Conservation (phyloP, 2,329 filamentous ascomycete species). For the Dactylellina sp. region DNA sequence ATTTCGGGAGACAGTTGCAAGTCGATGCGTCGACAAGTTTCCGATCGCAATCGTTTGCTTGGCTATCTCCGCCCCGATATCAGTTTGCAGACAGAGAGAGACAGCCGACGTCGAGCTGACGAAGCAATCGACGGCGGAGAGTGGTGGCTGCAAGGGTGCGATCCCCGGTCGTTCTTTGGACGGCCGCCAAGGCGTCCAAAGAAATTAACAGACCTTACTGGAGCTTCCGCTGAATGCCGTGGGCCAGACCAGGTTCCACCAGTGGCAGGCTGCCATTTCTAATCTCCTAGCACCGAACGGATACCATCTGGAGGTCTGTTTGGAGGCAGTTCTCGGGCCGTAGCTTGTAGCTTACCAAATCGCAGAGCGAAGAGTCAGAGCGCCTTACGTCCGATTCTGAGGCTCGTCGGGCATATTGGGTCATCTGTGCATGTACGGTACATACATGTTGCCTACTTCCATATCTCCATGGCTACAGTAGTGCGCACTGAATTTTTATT, state of each 20-base stretch:
- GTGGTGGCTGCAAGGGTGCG: slow-evolving; percentile 19
- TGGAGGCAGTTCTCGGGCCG: slow-evolving; percentile 40
- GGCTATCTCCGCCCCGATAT: slow-evolving; percentile 31
- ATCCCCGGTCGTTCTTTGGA: slow-evolving; percentile 25
- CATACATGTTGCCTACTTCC: neutral
- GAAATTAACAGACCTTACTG: slow-evolving; percentile 40
- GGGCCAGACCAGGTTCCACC: slow-evolving; percentile 35
- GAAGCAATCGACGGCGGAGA: slow-evolving; percentile 14
- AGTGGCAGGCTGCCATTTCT: slow-evolving; percentile 44
- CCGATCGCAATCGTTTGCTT: slow-evolving; percentile 13
- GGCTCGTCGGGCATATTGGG: slow-evolving; percentile 40
- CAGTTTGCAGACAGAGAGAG: neutral
- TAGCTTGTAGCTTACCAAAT: slow-evolving; percentile 55
- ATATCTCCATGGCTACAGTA: slow-evolving; percentile 30
- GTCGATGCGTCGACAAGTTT: slow-evolving; percentile 24
- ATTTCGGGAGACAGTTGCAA: slow-evolving; percentile 25
- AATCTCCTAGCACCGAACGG: slow-evolving; percentile 36
- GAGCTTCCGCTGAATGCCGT: slow-evolving; percentile 50
- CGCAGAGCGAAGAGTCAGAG: slow-evolving; percentile 22
- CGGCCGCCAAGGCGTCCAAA: slow-evolving; percentile 19
- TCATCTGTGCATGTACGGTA: slow-evolving; percentile 27
- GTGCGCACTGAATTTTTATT: too few species aligned
- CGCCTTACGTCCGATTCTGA: slow-evolving; percentile 52
- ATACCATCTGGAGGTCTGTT: neutral
- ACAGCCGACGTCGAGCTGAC: slow-evolving; percentile 29